These are phyloP conservation scores for Cicer judaicum DNA, from an alignment of 306 rosid genomes.

Conservation along the genomic window DNA sequence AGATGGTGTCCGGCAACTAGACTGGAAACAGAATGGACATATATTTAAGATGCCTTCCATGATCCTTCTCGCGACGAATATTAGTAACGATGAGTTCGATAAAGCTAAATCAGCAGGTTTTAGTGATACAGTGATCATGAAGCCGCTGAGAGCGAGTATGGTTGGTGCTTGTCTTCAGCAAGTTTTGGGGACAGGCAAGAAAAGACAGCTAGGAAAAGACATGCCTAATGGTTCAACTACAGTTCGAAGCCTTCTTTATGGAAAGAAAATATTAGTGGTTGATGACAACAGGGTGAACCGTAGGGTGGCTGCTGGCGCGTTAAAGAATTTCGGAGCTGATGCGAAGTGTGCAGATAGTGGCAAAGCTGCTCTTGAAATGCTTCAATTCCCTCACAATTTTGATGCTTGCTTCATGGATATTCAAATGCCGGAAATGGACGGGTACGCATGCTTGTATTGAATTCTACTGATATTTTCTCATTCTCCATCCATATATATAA, in stretches of 20 bases:
- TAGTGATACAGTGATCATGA: constrained; percentile 92
- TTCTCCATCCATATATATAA: background rate
- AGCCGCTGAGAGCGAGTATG: constrained; percentile 95
- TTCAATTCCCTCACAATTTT: constrained; percentile 79
- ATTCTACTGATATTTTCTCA: background rate
- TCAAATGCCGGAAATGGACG: constrained; percentile 99
- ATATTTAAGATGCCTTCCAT: constrained; percentile 66
- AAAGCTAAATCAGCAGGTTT: constrained; percentile 78
- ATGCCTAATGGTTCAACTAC: constrained; percentile 64
- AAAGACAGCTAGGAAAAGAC: constrained; percentile 69
- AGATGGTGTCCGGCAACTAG: constrained; percentile 62
- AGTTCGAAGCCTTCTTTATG: constrained; percentile 70
- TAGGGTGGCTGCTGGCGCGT: constrained; percentile 96
- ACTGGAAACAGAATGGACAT: constrained; percentile 76
- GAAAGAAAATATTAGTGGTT: constrained; percentile 87
- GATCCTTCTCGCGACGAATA: constrained; percentile 89
- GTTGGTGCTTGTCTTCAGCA: constrained; percentile 99
- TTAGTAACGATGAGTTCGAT: constrained; percentile 64
- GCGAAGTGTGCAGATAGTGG: constrained; percentile 91
- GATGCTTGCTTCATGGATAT: constrained; percentile 99
- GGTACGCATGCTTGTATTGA: constrained; percentile 56
- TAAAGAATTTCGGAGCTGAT: constrained; percentile 86
- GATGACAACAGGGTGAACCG: constrained; percentile 90
- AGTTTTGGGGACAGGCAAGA: constrained; percentile 79
- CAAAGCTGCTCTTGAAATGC: constrained; percentile 81